Conservation (phyloP, 2,329 filamentous ascomycete species). For the Claviceps purpurea region DNA sequence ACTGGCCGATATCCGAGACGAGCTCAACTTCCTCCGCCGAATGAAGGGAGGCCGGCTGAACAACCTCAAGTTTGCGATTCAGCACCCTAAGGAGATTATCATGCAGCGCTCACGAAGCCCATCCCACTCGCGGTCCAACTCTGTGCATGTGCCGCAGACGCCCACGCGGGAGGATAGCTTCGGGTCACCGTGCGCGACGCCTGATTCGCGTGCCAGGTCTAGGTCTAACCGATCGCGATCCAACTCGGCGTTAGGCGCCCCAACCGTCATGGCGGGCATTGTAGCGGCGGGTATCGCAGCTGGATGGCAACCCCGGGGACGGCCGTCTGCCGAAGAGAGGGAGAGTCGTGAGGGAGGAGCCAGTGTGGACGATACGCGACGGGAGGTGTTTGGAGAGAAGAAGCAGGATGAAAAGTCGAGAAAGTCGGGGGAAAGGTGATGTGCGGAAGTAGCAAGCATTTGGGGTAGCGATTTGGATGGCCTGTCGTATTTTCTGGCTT, state of each 20-base stretch:
- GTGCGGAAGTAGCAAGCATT: too few relatives aligned
- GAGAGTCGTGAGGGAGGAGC: conserved; percentile 10
- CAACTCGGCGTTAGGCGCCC: conserved; percentile 60
- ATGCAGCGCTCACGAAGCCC: conserved; percentile 48
- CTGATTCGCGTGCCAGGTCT: conserved; percentile 50
- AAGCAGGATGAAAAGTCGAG: conserved; percentile 11
- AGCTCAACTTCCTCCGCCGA: conserved; percentile 66
- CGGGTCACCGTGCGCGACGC: conserved; percentile 36
- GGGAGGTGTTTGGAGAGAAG: conserved; percentile 5
- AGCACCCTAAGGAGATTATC: conserved; percentile 60
- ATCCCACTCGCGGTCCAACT: conserved; percentile 51
- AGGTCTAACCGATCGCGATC: conserved; percentile 52
- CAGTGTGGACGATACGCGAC: conserved; percentile 6
- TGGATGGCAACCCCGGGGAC: conserved; percentile 61
- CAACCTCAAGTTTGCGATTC: conserved; percentile 64
- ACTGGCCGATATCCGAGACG: conserved; percentile 62
- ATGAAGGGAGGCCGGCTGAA: conserved; percentile 74
- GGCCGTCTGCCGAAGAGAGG: conserved; percentile 19
- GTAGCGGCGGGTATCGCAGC: conserved; percentile 64
- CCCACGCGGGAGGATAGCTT: conserved; percentile 45
- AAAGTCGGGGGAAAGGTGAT: conserved; percentile 12
- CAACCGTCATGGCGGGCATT: conserved; percentile 72
- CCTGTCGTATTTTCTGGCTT: too few relatives aligned
- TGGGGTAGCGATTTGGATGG: too few relatives aligned
- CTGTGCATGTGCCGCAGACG: conserved; percentile 46